Conservation (phyloP, 1,139 yeast genomes). For the Protomyces gravidus region DNA sequence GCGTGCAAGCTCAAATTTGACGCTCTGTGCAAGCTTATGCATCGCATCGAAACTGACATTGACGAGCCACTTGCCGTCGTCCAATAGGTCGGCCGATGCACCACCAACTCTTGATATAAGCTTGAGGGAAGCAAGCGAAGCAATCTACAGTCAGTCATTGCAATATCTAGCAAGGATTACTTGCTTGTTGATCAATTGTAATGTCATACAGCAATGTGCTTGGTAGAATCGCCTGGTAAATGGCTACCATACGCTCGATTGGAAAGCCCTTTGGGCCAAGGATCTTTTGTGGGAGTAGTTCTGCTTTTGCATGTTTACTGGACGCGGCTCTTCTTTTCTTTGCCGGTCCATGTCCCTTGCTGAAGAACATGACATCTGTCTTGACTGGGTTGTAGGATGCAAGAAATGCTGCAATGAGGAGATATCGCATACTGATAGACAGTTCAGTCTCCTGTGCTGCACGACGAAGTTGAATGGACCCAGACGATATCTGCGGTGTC, state of each 20-base stretch:
- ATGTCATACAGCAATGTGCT: slow-evolving; percentile 45
- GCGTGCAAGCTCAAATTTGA: slow-evolving; percentile 53
- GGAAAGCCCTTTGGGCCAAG: slow-evolving; percentile 62
- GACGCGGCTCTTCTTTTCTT: slow-evolving; percentile 15
- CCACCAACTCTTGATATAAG: slow-evolving; percentile 45
- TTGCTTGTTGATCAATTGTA: slow-evolving; percentile 46
- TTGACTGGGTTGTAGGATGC: slow-evolving; percentile 64
- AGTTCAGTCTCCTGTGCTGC: background rate
- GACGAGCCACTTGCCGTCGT: slow-evolving; percentile 61
- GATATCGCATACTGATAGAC: slow-evolving; percentile 29
- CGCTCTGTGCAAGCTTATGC: slow-evolving; percentile 50
- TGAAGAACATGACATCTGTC: slow-evolving; percentile 57
- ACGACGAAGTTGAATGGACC: background rate
- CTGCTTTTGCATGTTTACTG: slow-evolving; percentile 7
- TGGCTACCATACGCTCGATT: slow-evolving; percentile 63
- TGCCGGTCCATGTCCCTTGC: slow-evolving; percentile 48
- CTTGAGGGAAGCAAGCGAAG: slow-evolving; percentile 56
- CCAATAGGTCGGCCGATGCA: slow-evolving; percentile 52
- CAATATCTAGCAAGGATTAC: background rate
- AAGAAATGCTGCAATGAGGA: slow-evolving; percentile 63
- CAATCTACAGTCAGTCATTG: slow-evolving; percentile 43
- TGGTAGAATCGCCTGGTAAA: slow-evolving; percentile 53
- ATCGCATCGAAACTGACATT: slow-evolving; percentile 55
- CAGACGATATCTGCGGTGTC: background rate
- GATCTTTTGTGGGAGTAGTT: slow-evolving; percentile 22